Base-by-base conservation (phyloP, 106 monocot genomes). In the Phalaenopsis equestris region DNA sequence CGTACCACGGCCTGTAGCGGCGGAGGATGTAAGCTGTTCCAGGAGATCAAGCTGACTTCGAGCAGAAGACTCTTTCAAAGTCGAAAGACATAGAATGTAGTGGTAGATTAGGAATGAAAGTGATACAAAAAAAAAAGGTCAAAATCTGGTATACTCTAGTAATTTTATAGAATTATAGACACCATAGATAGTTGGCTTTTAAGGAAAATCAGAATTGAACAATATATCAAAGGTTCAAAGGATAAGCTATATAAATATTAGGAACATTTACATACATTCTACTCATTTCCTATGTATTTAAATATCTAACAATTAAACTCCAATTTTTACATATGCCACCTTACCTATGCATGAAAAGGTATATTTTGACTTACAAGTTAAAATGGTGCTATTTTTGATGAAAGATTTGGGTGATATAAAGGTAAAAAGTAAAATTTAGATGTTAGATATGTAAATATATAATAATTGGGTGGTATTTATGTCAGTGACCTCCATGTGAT, bases 11-110 rank as follows among this genome's bases (percentile, higher is more conserved):
- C 64, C 64, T 64, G 6, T 24, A 64, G 5, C 23, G 6, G 72
- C 56, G 38, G 86, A 72, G 46, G 90, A 87, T 82, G 84, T 82
- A 58, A 96, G 87, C 79, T 94, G 96, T 70, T 93, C 86, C 80
- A 96, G 80, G 76, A 96, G 85, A 86, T 92, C 90, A 86, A 96
- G 56, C 80, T 94, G 96, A 58, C 47, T 56, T 42, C 90, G 91
- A 8, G 89, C 85, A 55, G 93, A 93, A 56, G 91, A 93, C 39
- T 83, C 93, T 93, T 52, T 12, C 52, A 3, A 52, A 52, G 52
- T 52, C 12, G 52, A 52, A 64, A 64, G 64, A 23, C 23, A 8
- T 4, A 64, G 7, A 23, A 64, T n/a, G 3, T 64, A 23, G 52
- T 64, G 10, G 5, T 21, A 64, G 5, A 9, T 64, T 24, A 64